These are phyloP conservation scores for Taphrina wiesneri DNA, from an alignment of 1,139 yeast species.

Conservation along the genomic window DNA sequence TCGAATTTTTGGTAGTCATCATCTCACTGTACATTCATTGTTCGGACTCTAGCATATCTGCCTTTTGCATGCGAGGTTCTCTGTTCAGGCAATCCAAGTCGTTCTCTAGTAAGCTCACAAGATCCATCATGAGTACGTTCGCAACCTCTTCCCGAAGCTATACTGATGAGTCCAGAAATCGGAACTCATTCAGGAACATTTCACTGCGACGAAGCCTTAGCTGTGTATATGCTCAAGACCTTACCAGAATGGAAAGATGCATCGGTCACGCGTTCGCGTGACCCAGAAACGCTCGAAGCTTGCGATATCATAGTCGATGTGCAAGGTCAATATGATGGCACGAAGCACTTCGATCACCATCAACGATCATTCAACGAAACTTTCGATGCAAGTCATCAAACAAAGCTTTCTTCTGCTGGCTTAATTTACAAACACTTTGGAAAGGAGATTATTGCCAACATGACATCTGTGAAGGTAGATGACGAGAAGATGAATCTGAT, in stretches of 20 bases:
- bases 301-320: slow-evolving; percentile 95
- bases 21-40: not conserved
- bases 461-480: slow-evolving; percentile 47
- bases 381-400: slow-evolving; percentile 54
- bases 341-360: slow-evolving; percentile 90
- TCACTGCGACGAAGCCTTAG: slow-evolving; percentile 98
- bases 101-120: not conserved
- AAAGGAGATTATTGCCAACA: slow-evolving; percentile 62
- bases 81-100: not conserved
- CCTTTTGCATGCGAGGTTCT: not conserved
- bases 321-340: slow-evolving; percentile 86
- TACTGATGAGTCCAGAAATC: slow-evolving; percentile 8
- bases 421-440: slow-evolving; percentile 84
- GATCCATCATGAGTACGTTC: not conserved
- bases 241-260: slow-evolving; percentile 71
- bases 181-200: slow-evolving; percentile 68
- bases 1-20: not conserved
- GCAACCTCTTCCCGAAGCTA: not conserved
- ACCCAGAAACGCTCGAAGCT: slow-evolving; percentile 75
- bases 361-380: slow-evolving; percentile 77
- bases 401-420: slow-evolving; percentile 93
- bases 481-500: slow-evolving; percentile 57
- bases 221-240: slow-evolving; percentile 77
- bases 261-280: slow-evolving; percentile 75
- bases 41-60: not conserved